phyloP scores from a whole-genome alignment of 768 basidiomycete genomes.

The Cystobasidium ongulense region DNA sequence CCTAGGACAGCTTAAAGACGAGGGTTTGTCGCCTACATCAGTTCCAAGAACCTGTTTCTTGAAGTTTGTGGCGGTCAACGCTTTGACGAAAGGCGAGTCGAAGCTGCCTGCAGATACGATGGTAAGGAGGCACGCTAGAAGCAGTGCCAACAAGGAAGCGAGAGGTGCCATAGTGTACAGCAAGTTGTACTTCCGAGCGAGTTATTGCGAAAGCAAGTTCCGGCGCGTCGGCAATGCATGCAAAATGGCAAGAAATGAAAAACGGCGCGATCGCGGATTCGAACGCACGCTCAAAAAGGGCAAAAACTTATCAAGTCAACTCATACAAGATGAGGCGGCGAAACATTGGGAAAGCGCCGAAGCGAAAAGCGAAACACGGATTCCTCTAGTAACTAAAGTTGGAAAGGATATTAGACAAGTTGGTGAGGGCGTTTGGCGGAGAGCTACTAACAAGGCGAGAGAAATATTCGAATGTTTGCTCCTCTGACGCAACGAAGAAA shows the following conservation, averaged over 20 bases:
- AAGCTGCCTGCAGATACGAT: conserved; percentile 31
- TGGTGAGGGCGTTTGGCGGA: background rate
- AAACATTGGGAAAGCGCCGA: conserved; percentile 30
- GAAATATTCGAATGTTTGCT: conserved; percentile 18
- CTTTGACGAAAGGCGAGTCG: conserved; percentile 35
- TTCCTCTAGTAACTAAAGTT: conserved; percentile 24
- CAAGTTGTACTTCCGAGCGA: background rate
- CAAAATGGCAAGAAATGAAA: background rate
- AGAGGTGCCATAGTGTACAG: background rate
- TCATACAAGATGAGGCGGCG: conserved; percentile 5
- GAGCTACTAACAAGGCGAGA: conserved; percentile 5
- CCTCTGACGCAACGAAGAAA: background rate
- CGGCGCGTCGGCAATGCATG: background rate
- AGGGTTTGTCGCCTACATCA: background rate
- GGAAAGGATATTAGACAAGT: background rate
- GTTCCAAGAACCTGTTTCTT: conserved; percentile 36
- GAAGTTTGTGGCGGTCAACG: conserved; percentile 33
- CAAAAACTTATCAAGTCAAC: conserved; percentile 3
- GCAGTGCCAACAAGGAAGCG: background rate
- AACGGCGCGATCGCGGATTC: background rate
- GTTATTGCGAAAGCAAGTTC: background rate
- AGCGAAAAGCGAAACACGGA: conserved; percentile 12
- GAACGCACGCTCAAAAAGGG: background rate
- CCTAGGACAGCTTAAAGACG: background rate
- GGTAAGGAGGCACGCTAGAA: conserved; percentile 19